Percentiles rank a stretch among this genome's conserved stretches.
Evolutionary conservation across 495 filamentous ascomycete genomes (phyloP).

Genomic region (Trichoderma asperelloides): DNA sequence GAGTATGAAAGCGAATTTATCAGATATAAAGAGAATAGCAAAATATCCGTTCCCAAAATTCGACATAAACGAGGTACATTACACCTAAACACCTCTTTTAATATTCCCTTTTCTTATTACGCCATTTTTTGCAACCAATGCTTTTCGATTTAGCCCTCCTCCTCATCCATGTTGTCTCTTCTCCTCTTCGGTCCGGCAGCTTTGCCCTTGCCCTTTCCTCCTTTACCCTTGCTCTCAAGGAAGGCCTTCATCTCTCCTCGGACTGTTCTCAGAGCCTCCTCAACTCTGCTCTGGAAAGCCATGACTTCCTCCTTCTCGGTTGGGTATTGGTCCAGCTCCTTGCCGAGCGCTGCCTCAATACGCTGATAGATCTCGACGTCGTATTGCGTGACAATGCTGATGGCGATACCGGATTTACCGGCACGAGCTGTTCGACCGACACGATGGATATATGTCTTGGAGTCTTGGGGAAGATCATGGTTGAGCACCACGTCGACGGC

Average conservation of each 20-base stretch:
- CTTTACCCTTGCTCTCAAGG: conserved; percentile 66
- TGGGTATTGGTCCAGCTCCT: conserved; percentile 60
- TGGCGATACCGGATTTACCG: conserved; percentile 74
- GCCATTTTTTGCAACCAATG: background rate
- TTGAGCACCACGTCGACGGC: conserved; percentile 85
- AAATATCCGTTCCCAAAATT: background rate
- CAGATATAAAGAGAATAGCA: background rate
- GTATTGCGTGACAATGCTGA: conserved; percentile 81
- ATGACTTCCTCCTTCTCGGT: conserved; percentile 76
- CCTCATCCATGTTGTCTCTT: conserved; percentile 75
- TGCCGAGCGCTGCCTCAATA: conserved; percentile 75
- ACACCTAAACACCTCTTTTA: background rate
- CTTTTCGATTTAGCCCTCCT: conserved; percentile 50
- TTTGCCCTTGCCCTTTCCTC: conserved; percentile 48
- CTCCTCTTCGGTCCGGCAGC: conserved; percentile 43
- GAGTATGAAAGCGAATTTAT: background rate
- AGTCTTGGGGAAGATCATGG: conserved; percentile 71
- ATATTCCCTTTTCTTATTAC: background rate
- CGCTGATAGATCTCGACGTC: conserved; percentile 80
- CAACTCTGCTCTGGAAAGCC: conserved; percentile 68
- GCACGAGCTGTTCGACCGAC: conserved; percentile 91
- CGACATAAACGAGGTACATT: background rate
- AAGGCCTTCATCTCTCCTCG: conserved; percentile 74
- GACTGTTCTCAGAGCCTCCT: conserved; percentile 77
- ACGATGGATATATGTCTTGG: conserved; percentile 90